phyloP scores from a whole-genome alignment of 1,139 yeast species.

The Sugiyamaella castrensis region DNA sequence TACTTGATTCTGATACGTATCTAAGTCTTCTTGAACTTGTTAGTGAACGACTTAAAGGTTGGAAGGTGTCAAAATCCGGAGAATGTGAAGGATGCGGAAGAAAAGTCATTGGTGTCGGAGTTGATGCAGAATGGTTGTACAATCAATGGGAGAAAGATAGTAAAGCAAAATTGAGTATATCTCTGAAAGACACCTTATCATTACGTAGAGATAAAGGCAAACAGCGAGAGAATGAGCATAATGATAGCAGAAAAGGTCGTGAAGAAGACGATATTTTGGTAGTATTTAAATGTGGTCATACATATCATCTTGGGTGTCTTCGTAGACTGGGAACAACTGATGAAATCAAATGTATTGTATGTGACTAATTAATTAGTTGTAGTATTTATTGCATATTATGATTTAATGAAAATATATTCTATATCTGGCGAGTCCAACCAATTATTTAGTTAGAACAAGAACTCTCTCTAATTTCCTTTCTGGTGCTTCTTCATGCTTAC shows the following conservation, averaged over 20 bases:
- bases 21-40: slow-evolving; percentile 45
- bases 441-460: too few species aligned
- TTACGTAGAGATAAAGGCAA: slow-evolving; percentile 6
- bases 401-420: slow-evolving; percentile 1
- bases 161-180: slow-evolving; percentile 11
- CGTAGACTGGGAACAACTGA: slow-evolving; percentile 40
- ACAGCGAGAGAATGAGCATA: background rate
- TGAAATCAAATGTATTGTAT: slow-evolving; percentile 23
- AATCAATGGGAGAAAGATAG: slow-evolving; percentile 34
- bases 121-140: slow-evolving; percentile 41
- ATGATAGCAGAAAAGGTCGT: background rate
- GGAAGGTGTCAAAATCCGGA: slow-evolving; percentile 51
- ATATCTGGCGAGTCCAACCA: too few species aligned
- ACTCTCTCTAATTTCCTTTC: too few species aligned
- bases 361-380: slow-evolving; percentile 16
- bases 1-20: slow-evolving; percentile 55
- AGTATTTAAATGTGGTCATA: slow-evolving; percentile 58
- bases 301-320: slow-evolving; percentile 65
- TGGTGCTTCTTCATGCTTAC: too few species aligned
- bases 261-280: slow-evolving; percentile 35
- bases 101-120: slow-evolving; percentile 58
- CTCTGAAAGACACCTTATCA: background rate
- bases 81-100: slow-evolving; percentile 73
- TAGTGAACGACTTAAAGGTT: slow-evolving; percentile 50
- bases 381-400: slow-evolving; percentile 7